Conservation (phyloP, 371 early-diverging fungal species). For the Mucor racemosus region DNA sequence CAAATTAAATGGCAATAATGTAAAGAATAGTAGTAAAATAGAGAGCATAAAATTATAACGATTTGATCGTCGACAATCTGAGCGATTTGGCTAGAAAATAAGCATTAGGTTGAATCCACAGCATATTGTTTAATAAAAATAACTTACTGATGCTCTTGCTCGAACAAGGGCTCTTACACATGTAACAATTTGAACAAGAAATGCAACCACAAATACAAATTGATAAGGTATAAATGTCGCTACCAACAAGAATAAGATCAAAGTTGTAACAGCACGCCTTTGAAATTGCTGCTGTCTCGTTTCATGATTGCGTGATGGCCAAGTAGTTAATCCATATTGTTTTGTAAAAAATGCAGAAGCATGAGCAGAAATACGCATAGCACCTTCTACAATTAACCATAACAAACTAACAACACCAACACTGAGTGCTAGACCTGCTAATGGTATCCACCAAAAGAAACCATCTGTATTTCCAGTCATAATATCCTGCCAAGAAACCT, state of each 20-base stretch:
- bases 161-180: conserved; percentile 60
- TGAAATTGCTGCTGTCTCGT: conserved; percentile 48
- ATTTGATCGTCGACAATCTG: conserved; percentile 40
- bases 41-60: conserved; percentile 66
- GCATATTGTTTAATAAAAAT: background rate
- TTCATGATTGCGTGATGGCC: conserved; percentile 32
- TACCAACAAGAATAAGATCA: conserved; percentile 67
- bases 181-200: conserved; percentile 73
- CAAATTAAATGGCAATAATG: conserved; percentile 61
- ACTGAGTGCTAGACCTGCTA: conserved; percentile 55
- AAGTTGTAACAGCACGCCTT: conserved; percentile 60
- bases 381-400: conserved; percentile 47
- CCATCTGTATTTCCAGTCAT: conserved; percentile 62
- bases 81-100: conserved; percentile 13
- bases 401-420: conserved; percentile 57
- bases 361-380: conserved; percentile 21
- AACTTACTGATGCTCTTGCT: conserved; percentile 47
- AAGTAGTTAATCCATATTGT: conserved; percentile 9
- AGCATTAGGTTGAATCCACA: no score
- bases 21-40: conserved; percentile 60
- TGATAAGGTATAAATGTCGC: conserved; percentile 82
- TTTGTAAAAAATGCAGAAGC: conserved; percentile 11
- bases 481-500: conserved; percentile 45
- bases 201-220: conserved; percentile 80
- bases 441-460: conserved; percentile 70